Base-by-base conservation (phyloP, 2,329 filamentous ascomycete genomes). In the Colletotrichum tropicale region DNA sequence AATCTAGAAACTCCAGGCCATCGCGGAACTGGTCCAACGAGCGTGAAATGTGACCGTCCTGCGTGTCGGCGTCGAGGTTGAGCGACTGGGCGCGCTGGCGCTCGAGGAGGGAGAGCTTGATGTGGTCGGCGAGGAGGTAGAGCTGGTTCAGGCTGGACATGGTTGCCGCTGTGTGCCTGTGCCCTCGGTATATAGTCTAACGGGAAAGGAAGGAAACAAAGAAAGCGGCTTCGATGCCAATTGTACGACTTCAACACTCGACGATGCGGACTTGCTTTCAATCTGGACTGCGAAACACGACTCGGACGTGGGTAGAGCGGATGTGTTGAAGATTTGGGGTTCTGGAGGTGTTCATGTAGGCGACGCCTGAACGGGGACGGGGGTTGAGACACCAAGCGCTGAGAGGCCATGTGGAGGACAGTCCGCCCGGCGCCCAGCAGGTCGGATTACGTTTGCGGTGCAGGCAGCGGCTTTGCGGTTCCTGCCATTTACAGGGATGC, bases 21-120 rank as follows among this genome's bases (percentile, higher is more conserved):
- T 96, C 93, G 72, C 93, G 91, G 78, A 99, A 91, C 78, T 96
- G 95, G 75, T 98, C 95, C 67, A 99, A 88, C 4, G 96, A 98
- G 68, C 95, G 92, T 18, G 94, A 94, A 79, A 98, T 96, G 84
- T 98, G 94, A 55, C 94, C 94, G 86, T 98, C 96, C 85, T 98
- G 95, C 24, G 93, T 92, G 82, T 94, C 94, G 66, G 92, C 92
- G 75, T 95, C 92, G 71, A 98, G 91, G 79, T 95, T 93, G 60
- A 98, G 90, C 16, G 93, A 94, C 80, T 95, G 92, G 65, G 96
- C 95, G 74, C 96, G 93, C 86, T 98, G 94, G 74, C 96, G 93
- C 87, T 98, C 97, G 30, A 98, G 92, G 18, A 99, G 90, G 16
- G 96, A 98, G 77, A 98, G 92, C 86, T 98, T 98, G 89, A 98